Base-by-base conservation (phyloP, 2,329 filamentous ascomycete species). In the Aspergillus aculeatus region DNA sequence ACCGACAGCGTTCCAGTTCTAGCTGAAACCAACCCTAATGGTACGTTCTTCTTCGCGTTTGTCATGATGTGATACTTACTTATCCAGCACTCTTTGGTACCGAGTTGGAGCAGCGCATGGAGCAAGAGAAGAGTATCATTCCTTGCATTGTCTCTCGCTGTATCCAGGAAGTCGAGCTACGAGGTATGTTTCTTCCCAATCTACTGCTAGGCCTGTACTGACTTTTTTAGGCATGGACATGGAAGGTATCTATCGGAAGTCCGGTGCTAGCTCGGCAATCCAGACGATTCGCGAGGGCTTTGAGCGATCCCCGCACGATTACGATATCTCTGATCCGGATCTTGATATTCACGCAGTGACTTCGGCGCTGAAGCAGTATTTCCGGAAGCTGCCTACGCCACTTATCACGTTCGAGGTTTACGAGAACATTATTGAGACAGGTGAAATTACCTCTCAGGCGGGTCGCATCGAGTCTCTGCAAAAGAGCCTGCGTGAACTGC, bases 241-340 rank as follows among this genome's bases (percentile, higher is more conserved):
- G 67, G 95, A 98, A 78, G 95, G 95, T 63, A 96, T 99, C 68
- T 99, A 99, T 79, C 88, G 95, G 71, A 99, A 99, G 82, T 96
- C 93, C 54, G 95, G 95, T 59, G 95, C 93, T 66, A 92, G 90
- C 69, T 92, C 91, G 9, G 92, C 96, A 74, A 90, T 96, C 73
- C 96, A 96, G 75, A 83, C 86, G 70, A 91, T 99, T 68, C 91
- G 94, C 71, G 90, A 93, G 66, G 92, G 93, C 12, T 98, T 99
- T 73, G 93, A 97, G 75, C 89, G 88, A 74, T 89, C 86, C 57
- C 75, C 75, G n/a, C 71, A 73, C 60, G 91, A 94, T 71, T 95
- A 87, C 72, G 94, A 98, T 73, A 96, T 99, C 59, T 96, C 92
- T 3, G 95, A 98, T 69, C 91, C 92, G 0, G 90, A 92, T 66